Percentiles rank a stretch among this genome's conserved stretches.
Conservation (phyloP, 352 stramenopile genomes). For the Globisporangium camurandrum region DNA sequence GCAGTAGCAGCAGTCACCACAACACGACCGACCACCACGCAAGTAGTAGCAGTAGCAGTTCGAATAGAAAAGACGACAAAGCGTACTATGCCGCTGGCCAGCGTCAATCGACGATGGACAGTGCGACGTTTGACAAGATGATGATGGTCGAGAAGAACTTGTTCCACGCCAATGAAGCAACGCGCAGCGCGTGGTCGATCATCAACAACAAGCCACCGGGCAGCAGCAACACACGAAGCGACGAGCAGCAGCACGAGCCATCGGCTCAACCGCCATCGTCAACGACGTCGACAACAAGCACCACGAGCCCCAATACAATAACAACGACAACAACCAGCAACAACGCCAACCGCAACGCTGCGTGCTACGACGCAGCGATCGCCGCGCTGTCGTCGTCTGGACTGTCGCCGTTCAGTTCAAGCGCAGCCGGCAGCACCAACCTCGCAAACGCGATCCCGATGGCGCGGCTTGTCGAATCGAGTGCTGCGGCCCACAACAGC, state of each 20-base stretch:
- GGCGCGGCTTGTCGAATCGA: slow-evolving; percentile 8
- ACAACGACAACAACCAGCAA: slow-evolving; percentile 17
- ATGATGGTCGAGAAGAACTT: slow-evolving; percentile 76
- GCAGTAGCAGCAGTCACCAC: no score
- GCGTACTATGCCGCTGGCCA: slow-evolving; percentile 36
- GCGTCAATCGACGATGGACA: slow-evolving; percentile 77
- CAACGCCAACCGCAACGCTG: neutral
- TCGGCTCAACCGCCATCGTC: neutral
- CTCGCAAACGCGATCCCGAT: slow-evolving; percentile 7
- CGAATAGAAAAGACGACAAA: slow-evolving; percentile 24
- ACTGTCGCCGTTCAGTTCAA: slow-evolving; percentile 1
- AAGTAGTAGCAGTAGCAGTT: neutral
- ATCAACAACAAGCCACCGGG: slow-evolving; percentile 47
- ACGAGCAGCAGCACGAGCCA: no score
- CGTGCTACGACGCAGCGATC: neutral
- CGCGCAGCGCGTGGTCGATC: slow-evolving; percentile 74
- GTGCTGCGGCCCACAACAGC: slow-evolving; percentile 5
- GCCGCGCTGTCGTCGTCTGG: slow-evolving; percentile 10
- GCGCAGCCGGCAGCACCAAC: neutral
- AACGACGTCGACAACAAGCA: neutral
- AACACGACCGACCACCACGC: neutral
- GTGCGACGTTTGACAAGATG: slow-evolving; percentile 72
- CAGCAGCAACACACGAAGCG: neutral
- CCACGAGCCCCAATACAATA: slow-evolving; percentile 23
- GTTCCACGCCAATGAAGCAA: slow-evolving; percentile 72